Evolutionary conservation across 208 protist species (phyloP).

Genomic region (Porcisia deanei): DNA sequence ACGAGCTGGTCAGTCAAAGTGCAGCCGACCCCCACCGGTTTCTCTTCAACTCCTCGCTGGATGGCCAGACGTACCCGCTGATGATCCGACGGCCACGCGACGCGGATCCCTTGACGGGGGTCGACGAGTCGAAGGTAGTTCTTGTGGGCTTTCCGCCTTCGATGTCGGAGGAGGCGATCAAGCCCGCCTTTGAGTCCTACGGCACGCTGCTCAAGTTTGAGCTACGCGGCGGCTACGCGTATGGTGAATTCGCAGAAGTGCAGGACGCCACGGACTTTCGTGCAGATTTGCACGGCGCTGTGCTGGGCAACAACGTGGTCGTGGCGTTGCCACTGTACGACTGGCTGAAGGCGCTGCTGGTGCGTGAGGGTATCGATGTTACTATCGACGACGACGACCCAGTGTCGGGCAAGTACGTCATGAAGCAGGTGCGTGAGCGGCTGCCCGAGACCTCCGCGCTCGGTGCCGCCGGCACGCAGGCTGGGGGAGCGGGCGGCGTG

Average conservation of each 20-base stretch:
- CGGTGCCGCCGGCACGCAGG: not conserved
- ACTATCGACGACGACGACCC: constrained; percentile 71
- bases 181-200: constrained; percentile 62
- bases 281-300: constrained; percentile 69
- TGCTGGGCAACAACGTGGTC: constrained; percentile 66
- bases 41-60: constrained; percentile 49
- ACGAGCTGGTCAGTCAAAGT: constrained; percentile 69
- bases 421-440: constrained; percentile 40
- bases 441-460: constrained; percentile 19
- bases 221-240: constrained; percentile 67
- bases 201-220: constrained; percentile 65
- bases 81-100: constrained; percentile 76
- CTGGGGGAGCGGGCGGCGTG: not conserved
- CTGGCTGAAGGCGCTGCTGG: constrained; percentile 74
- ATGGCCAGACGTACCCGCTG: constrained; percentile 57
- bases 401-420: constrained; percentile 59
- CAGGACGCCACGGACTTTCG: constrained; percentile 65
- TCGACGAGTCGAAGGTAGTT: constrained; percentile 69
- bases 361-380: constrained; percentile 71
- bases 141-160: constrained; percentile 74
- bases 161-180: constrained; percentile 53
- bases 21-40: constrained; percentile 54
- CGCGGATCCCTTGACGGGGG: constrained; percentile 50
- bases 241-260: constrained; percentile 68
- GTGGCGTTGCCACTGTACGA: constrained; percentile 70